These are phyloP conservation scores for Wallacemonas sp. DNA, from an alignment of 208 protist species.

Conservation along the genomic window DNA sequence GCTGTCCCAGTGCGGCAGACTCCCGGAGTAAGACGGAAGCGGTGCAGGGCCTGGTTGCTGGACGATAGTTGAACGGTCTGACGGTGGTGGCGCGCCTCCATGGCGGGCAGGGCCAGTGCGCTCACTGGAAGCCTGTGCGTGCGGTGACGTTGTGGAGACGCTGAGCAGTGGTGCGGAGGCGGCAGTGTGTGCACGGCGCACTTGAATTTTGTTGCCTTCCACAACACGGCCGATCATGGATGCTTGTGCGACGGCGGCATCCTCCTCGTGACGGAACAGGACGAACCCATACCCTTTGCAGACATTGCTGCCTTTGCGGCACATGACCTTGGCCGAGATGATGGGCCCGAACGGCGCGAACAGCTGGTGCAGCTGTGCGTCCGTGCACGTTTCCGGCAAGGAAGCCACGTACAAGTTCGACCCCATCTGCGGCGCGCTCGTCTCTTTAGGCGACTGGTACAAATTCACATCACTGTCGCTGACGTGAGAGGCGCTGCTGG, in stretches of 20 bases:
- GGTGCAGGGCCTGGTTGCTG: too few species aligned
- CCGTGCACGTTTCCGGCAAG: constrained; percentile 53
- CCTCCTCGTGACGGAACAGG: constrained; percentile 56
- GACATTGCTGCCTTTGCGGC: constrained; percentile 43
- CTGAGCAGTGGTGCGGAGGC: constrained; percentile 30
- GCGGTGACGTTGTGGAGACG: background rate
- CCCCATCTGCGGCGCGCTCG: constrained; percentile 9
- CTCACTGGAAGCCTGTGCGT: too few species aligned
- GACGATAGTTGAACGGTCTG: too few species aligned
- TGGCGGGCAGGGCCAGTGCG: too few species aligned
- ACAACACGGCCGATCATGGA: constrained; percentile 63
- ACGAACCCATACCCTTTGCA: constrained; percentile 85
- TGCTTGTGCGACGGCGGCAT: constrained; percentile 39
- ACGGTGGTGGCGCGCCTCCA: too few species aligned
- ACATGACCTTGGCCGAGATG: constrained; percentile 70
- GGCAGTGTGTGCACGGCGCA: constrained; percentile 42
- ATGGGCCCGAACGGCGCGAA: constrained; percentile 67
- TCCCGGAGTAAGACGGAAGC: too few species aligned
- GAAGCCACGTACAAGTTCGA: constrained; percentile 76
- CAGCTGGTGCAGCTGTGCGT: constrained; percentile 44
- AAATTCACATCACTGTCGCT: background rate
- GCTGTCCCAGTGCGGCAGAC: too few species aligned
- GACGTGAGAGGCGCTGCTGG: background rate
- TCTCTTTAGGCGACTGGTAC: background rate
- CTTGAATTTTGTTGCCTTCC: constrained; percentile 59